Conservation (phyloP, 2,329 filamentous ascomycete species). For the Xenoacremonium recifei region DNA sequence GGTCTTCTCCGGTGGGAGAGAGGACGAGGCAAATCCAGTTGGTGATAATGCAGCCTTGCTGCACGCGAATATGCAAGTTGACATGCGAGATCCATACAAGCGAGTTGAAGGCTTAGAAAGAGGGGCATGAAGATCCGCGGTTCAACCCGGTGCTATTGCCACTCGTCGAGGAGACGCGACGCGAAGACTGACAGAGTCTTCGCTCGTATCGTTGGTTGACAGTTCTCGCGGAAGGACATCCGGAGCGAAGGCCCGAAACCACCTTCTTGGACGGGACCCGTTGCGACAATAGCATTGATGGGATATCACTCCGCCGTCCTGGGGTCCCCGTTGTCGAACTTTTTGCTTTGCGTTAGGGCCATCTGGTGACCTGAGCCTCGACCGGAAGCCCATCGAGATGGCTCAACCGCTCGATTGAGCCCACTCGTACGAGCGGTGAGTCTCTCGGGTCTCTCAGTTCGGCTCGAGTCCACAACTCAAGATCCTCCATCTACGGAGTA, state of each 20-base stretch:
- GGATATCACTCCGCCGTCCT: not conserved
- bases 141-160: no score
- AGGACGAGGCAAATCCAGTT: no score
- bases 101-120: no score
- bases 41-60: no score
- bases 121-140: no score
- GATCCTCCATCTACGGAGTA: slow-evolving; percentile 14
- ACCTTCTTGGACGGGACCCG: not conserved
- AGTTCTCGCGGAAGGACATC: no score
- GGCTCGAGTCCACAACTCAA: slow-evolving; percentile 4
- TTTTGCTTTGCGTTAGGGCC: slow-evolving; percentile 5
- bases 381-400: not conserved
- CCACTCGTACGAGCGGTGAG: slow-evolving; percentile 15
- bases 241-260: not conserved
- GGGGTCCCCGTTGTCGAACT: slow-evolving; percentile 1
- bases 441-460: slow-evolving; percentile 10
- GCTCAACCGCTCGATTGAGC: slow-evolving; percentile 6
- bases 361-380: slow-evolving; percentile 10
- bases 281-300: not conserved
- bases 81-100: no score
- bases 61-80: no score
- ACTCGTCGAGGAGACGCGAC: no score
- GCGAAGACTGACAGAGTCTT: no score
- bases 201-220: no score
- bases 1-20: no score